Evolutionary conservation across 345 rosid genomes (phyloP).

Genomic region (Eucalyptus pauciflora): DNA sequence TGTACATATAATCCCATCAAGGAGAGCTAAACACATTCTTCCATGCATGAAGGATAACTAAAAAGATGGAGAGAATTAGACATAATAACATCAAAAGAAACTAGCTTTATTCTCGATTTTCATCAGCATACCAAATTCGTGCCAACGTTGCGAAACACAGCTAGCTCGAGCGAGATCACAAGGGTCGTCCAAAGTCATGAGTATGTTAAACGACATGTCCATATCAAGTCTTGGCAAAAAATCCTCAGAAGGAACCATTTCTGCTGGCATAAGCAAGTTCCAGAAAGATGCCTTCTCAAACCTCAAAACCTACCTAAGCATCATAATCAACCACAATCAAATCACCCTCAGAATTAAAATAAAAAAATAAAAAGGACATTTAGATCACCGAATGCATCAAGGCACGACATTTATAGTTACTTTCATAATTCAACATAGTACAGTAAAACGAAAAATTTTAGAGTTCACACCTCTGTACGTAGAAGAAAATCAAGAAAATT

Average conservation of each 20-base stretch:
- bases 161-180: slow-evolving; percentile 60
- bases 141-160: slow-evolving; percentile 64
- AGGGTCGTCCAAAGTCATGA: slow-evolving; percentile 43
- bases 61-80: neutral
- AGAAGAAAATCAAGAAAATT: neutral
- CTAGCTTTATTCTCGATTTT: neutral
- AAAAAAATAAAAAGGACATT: neutral
- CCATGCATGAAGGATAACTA: neutral
- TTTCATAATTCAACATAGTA: neutral
- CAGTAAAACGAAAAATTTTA: neutral
- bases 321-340: neutral
- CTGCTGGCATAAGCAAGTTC: neutral
- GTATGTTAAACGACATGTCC: slow-evolving; percentile 36
- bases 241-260: slow-evolving; percentile 14
- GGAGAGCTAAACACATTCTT: neutral
- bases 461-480: neutral
- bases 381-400: neutral
- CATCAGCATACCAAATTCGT: slow-evolving; percentile 44
- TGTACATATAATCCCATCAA: neutral
- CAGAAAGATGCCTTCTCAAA: neutral
- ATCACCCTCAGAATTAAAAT: neutral
- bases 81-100: neutral
- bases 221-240: slow-evolving; percentile 33
- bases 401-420: neutral
- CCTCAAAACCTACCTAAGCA: neutral